A percentile compares a stretch with the other conserved stretches of the same genome.
Conservation (phyloP, 2,329 filamentous ascomycete species). For the Chalaropsis thielavioides region DNA sequence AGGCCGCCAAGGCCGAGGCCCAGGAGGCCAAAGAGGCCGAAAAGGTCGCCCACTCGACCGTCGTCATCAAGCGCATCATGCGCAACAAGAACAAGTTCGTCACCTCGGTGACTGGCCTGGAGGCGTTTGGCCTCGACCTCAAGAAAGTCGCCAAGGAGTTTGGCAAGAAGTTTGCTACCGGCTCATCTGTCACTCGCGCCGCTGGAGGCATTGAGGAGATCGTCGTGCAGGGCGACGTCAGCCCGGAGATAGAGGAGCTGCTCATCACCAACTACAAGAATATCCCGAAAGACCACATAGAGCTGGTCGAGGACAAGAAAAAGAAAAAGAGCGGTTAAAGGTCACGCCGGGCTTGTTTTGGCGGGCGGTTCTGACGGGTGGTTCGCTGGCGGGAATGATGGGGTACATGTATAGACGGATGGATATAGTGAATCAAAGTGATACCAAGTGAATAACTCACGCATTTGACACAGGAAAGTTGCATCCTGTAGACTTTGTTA, state of each 20-base stretch:
- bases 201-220: slow-evolving; percentile 85
- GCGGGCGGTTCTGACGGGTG: too few relatives aligned
- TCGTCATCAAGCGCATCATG: slow-evolving; percentile 93
- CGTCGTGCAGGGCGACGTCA: slow-evolving; percentile 92
- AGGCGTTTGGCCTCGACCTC: slow-evolving; percentile 78
- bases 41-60: slow-evolving; percentile 64
- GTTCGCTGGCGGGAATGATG: too few relatives aligned
- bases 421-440: background rate
- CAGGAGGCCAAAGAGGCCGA: slow-evolving; percentile 72
- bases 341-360: slow-evolving; percentile 20
- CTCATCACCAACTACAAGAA: slow-evolving; percentile 76
- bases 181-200: slow-evolving; percentile 79
- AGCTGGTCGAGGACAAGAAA: slow-evolving; percentile 92
- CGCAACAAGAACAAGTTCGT: slow-evolving; percentile 97
- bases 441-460: slow-evolving; percentile 1
- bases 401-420: background rate
- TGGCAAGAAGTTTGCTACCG: slow-evolving; percentile 97
- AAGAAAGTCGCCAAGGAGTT: slow-evolving; percentile 93
- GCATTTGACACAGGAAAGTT: background rate
- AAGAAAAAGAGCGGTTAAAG: slow-evolving; percentile 40
- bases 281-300: slow-evolving; percentile 89
- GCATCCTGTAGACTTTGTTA: background rate
- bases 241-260: slow-evolving; percentile 87
- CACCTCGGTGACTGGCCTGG: slow-evolving; percentile 78
- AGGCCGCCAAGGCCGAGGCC: slow-evolving; percentile 83